Base-by-base conservation (phyloP, 164 flowering plant genomes). In the Annona squamosa region DNA sequence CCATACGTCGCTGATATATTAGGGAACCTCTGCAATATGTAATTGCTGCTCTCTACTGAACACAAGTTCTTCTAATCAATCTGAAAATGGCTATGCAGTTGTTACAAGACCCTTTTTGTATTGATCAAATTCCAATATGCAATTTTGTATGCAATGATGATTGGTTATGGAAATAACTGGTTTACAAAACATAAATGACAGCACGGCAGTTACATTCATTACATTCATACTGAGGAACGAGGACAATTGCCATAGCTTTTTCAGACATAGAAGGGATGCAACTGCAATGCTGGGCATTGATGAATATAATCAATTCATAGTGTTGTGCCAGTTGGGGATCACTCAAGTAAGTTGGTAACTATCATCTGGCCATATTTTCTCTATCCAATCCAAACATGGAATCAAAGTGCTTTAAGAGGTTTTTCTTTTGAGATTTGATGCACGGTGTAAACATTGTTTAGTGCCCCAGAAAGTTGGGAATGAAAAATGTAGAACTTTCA, bases 11-110 rank as follows among this genome's bases (percentile, higher is more conserved):
- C 78, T 3, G 76, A 59, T 66, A 63, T 71, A 68, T 65, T 77
- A 70, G 19, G 76, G 63, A 75, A 72, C 9, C 56, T 77, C 18
- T 79, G 81, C 61, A 82, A 81, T 47, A 72, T 46, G 17, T 74
- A 69, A 74, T 82, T 82, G 48, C 74, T 73, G 52, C 37, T 63
- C 79, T 56, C 70, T 70, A 1, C 71, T 81, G 63, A 68, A 78
- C 81, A 78, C 82, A 81, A 84, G 19, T 84, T 85, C 86, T 81
- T 86, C 42, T 42, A 41, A 67, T 19, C 16, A 4, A 52, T 72
- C 76, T 75, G 77, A 67, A 75, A 48, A 75, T 41, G 56, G 9
- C 6, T n/a, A 46, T 5, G 5, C 5, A 18, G 41, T 71, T n/a
- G 5, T 59, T 59, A 37, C 12, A 67, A 63, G 41, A 63, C 65